phyloP scores from a whole-genome alignment of 768 basidiomycete species.

The Coprinellus aureogranulatus region DNA sequence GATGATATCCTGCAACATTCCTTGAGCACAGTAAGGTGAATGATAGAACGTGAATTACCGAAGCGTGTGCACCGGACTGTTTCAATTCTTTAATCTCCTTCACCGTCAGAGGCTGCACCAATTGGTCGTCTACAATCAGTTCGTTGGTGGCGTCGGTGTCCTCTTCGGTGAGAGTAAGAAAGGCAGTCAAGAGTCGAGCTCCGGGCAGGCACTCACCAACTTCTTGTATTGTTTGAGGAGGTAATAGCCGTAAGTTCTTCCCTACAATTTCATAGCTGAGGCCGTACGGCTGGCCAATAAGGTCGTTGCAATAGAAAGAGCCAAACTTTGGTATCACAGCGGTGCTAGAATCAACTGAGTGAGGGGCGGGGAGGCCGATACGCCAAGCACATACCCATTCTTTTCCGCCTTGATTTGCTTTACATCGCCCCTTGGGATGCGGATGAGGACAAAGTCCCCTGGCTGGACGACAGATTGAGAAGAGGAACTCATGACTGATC shows the following conservation, averaged over 20 bases:
- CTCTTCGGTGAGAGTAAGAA: constrained; percentile 49
- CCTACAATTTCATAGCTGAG: constrained; percentile 82
- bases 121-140: constrained; percentile 83
- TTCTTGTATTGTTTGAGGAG: constrained; percentile 69
- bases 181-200: neutral
- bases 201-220: constrained; percentile 81
- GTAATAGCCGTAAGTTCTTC: constrained; percentile 62
- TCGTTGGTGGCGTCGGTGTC: constrained; percentile 98
- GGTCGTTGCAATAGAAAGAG: constrained; percentile 71
- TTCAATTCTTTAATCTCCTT: constrained; percentile 85
- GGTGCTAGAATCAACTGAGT: constrained; percentile 41
- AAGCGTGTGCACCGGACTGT: constrained; percentile 75
- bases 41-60: constrained; percentile 43
- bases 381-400: constrained; percentile 54
- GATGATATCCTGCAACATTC: constrained; percentile 79
- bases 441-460: constrained; percentile 77
- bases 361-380: neutral
- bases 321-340: constrained; percentile 84
- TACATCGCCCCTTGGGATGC: constrained; percentile 76
- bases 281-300: constrained; percentile 83
- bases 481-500: constrained; percentile 6
- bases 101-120: constrained; percentile 78
- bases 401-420: constrained; percentile 71
- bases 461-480: constrained; percentile 43
- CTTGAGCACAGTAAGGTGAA: constrained; percentile 9